A percentile compares a stretch with the other conserved stretches of the same genome.
Conservation (phyloP, 2,329 filamentous ascomycete species). For the Dactylonectria macrodidyma region DNA sequence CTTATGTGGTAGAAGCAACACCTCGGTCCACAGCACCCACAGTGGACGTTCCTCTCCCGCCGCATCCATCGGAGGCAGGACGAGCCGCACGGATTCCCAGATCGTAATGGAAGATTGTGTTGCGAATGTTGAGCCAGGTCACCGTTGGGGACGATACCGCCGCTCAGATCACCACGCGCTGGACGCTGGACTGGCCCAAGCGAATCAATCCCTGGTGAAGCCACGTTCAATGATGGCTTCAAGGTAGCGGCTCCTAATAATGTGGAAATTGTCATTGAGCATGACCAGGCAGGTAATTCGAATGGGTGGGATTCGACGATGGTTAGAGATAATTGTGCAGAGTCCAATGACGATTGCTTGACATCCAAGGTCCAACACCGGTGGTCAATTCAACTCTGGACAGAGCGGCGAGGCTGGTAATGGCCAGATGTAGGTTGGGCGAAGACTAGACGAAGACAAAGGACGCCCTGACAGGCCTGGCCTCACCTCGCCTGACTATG, state of each 20-base stretch:
- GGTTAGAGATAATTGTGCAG: neutral
- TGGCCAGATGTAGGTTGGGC: neutral
- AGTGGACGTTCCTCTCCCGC: slow-evolving; percentile 59
- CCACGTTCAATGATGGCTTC: neutral
- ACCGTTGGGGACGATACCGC: neutral
- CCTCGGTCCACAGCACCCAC: slow-evolving; percentile 70
- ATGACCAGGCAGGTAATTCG: neutral
- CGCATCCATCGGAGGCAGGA: slow-evolving; percentile 65
- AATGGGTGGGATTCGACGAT: neutral
- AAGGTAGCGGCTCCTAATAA: neutral
- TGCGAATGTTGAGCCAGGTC: neutral
- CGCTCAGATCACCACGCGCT: slow-evolving; percentile 20
- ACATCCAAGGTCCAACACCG: neutral
- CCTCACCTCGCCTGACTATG: neutral
- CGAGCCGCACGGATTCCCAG: slow-evolving; percentile 41
- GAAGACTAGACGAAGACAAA: neutral
- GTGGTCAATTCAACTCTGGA: neutral
- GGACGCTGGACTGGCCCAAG: slow-evolving; percentile 21
- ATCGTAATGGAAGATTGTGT: neutral
- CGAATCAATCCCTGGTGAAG: slow-evolving; percentile 8
- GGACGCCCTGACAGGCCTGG: too few species aligned
- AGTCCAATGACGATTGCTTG: neutral
- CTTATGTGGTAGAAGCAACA: slow-evolving; percentile 78
- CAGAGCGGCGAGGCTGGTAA: neutral
- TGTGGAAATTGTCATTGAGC: neutral